Evolutionary conservation across 345 rosid genomes (phyloP).

Genomic region (Rhodomyrtus tomentosa): DNA sequence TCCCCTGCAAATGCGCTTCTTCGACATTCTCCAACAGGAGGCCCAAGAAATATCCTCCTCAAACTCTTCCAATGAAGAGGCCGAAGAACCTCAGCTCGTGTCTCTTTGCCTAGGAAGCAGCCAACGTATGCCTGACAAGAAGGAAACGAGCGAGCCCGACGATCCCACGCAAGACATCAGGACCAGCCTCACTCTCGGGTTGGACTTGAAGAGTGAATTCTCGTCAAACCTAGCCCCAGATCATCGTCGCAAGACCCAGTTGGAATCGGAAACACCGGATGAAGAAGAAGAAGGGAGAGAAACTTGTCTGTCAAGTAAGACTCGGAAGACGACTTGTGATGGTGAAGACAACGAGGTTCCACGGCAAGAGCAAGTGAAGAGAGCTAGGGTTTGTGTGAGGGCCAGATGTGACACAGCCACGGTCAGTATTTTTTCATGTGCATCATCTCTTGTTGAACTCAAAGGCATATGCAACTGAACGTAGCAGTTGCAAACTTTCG

Average conservation of each 20-base stretch:
- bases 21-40: conserved; percentile 39
- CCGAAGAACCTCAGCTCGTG: conserved; percentile 38
- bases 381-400: conserved; percentile 89
- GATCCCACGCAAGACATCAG: conserved; percentile 28
- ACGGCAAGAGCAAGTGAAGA: conserved; percentile 45
- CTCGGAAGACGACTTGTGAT: conserved; percentile 25
- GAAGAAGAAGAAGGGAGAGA: conserved; percentile 34
- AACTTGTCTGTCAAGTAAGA: conserved; percentile 40
- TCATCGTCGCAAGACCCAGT: conserved; percentile 8
- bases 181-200: conserved; percentile 40
- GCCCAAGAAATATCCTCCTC: conserved; percentile 6
- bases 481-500: background rate
- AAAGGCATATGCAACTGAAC: background rate
- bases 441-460: background rate
- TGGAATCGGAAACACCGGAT: conserved; percentile 21
- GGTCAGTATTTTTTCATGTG: conserved; percentile 14
- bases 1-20: conserved; percentile 47
- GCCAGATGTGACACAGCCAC: conserved; percentile 82
- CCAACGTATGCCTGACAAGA: conserved; percentile 21
- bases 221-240: background rate
- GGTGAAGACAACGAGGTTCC: conserved; percentile 33
- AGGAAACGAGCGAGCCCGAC: conserved; percentile 6
- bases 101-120: conserved; percentile 72
- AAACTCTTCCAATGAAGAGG: background rate
- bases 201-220: conserved; percentile 8